Evolutionary conservation across 768 basidiomycete species (phyloP).

Genomic region (Amanita rubescens): DNA sequence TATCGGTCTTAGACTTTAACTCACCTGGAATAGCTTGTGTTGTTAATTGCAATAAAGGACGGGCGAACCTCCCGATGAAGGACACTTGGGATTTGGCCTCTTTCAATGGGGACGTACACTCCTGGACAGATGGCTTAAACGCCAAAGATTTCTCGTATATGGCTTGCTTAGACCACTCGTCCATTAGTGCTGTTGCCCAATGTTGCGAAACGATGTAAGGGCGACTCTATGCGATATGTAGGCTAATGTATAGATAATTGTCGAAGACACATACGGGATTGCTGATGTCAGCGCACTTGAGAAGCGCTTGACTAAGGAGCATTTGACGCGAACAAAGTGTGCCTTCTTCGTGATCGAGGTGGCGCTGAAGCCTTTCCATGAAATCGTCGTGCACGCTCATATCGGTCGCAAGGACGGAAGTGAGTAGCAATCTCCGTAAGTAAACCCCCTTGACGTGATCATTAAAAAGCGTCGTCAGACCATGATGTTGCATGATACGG

Average conservation of each 20-base stretch:
- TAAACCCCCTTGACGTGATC: constrained; percentile 35
- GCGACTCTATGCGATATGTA: constrained; percentile 53
- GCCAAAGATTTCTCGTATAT: constrained; percentile 74
- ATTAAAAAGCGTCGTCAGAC: constrained; percentile 62
- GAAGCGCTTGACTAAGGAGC: constrained; percentile 79
- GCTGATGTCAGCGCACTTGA: constrained; percentile 98
- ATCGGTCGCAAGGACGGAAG: constrained; percentile 87
- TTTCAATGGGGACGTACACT: constrained; percentile 38
- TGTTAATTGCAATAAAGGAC: constrained; percentile 76
- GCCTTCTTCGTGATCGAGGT: constrained; percentile 35
- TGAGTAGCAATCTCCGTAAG: constrained; percentile 70
- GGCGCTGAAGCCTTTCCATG: constrained; percentile 56
- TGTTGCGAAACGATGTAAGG: constrained; percentile 87
- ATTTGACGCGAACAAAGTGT: constrained; percentile 46
- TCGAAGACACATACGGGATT: constrained; percentile 70
- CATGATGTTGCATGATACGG: constrained; percentile 73
- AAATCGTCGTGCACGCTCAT: constrained; percentile 88
- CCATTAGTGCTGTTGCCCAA: constrained; percentile 84
- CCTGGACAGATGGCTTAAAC: constrained; percentile 54
- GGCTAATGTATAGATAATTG: background rate
- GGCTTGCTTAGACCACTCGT: constrained; percentile 90
- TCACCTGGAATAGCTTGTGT: constrained; percentile 68
- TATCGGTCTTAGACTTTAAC: constrained; percentile 10
- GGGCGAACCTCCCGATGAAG: constrained; percentile 78
- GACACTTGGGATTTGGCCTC: constrained; percentile 83